Evolutionary conservation across 805 yeast species (phyloP), one percentile per base, ranked within the genome.

Genomic region (Spathaspora sp.): DNA sequence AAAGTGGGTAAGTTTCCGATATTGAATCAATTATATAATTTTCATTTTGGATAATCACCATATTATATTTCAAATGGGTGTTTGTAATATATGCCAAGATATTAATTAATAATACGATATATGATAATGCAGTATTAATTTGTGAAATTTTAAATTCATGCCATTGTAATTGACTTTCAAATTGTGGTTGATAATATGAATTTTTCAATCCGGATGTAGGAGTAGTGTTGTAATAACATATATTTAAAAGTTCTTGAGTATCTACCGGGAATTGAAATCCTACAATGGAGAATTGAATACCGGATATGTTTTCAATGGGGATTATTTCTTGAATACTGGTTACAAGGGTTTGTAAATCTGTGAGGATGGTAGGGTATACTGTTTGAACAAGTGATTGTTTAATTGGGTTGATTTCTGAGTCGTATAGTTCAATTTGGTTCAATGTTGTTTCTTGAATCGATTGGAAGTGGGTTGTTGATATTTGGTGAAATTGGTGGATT

Each of bases 211-310:
- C 46, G 7, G 35, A 18, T 3, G 26, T 23, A 4, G 26, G 26
- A 3, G 26, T 23, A 8, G 53, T 42, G 29, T 63, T 55, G 40
- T 67, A 61, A 55, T 71, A 70, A 49, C 76, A 64, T 14, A 59
- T 55, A 18, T 60, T 57, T 9, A 71, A 58, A 12, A 73, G 47
- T 29, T 70, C 71, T 28, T 59, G 60, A 19, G 64, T 63, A 40
- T 60, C 61, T 3, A 64, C 49, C 1, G 78, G 78, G 48, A 73
- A 69, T 46, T 69, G 72, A 6, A 71, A 54, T 0, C 70, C 75
- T 52, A 64, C 47, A 3, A 74, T 70, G 28, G 58, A 57, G 49
- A 69, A 66, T 9, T 57, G 59, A n/a, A 67, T 46, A 20, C 57
- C 52, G 32, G 58, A 56, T 7, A 56, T 53, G 48, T 62, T 60